A percentile compares a stretch with the other conserved stretches of the same genome.
phyloP scores from a whole-genome alignment of 306 rosid species.

The Fragaria ananassa region DNA sequence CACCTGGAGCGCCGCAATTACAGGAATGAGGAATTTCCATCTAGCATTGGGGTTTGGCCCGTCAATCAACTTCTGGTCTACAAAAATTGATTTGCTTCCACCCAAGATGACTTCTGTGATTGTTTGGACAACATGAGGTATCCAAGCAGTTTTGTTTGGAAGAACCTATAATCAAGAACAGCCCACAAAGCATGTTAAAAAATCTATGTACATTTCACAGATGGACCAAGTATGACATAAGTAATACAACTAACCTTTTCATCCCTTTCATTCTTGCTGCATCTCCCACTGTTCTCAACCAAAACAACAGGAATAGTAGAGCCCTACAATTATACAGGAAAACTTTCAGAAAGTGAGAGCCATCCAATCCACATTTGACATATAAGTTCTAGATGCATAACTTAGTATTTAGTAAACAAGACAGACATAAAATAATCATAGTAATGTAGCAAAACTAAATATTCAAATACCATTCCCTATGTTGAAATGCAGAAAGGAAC shows the following conservation, averaged over 20 bases:
- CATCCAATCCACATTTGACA: neutral
- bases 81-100: constrained; percentile 56
- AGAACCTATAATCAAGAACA: constrained; percentile 60
- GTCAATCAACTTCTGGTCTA: constrained; percentile 79
- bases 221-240: neutral
- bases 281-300: constrained; percentile 94
- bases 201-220: neutral
- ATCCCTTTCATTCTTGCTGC: constrained; percentile 74
- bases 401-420: neutral
- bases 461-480: neutral
- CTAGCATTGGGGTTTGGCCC: constrained; percentile 90
- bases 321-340: constrained; percentile 38
- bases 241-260: constrained; percentile 66
- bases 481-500: neutral
- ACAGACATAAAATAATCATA: neutral
- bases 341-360: neutral
- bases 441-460: neutral
- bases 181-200: constrained; percentile 14
- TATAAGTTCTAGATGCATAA: neutral
- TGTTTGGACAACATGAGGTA: constrained; percentile 69
- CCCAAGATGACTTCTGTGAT: constrained; percentile 63
- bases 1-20: constrained; percentile 66
- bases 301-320: constrained; percentile 66
- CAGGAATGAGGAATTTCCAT: constrained; percentile 73
- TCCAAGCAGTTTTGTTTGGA: constrained; percentile 89